Evolutionary conservation across 805 yeast genomes (phyloP), one percentile per base, ranked within the genome.

Genomic region (Candida wancherniae): DNA sequence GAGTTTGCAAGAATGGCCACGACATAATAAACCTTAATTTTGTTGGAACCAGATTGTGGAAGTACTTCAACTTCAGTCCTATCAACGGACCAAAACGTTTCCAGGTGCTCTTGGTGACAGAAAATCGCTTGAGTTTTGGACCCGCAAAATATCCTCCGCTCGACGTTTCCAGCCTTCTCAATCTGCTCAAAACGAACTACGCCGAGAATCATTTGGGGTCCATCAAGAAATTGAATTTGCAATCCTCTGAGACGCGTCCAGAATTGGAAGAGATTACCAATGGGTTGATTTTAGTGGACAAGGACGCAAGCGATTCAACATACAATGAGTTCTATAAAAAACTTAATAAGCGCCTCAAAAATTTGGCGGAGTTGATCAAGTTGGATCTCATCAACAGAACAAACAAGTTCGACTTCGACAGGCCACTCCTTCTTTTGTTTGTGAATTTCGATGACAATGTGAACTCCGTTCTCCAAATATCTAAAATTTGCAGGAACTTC

Each of bases 11-110:
- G 29, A 59, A 65, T 27, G 61, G 51, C 17, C 57, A 34, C 8
- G 38, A 64, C 35, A 69, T 62, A 19, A 61, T 71, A 24, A 75
- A 68, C 49, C 67, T 67, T 44, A 59, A 63, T 31, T 49, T 55
- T 6, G 59, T 67, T 19, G 75, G 73, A 28, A 52, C 70, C 11
- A 53, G 56, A 36, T 71, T 70, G 45, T 80, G 80, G 87, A 75
- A 63, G 44, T 57, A 67, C 25, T 48, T 83, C 44, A 71, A 74
- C 36, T 63, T 82, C 29, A 67, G 69, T 25, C 84, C 90, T 0
- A 44, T 70, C 6, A 50, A 53, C 15, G 69, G 67, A 1, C 53
- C 58, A 1, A 79, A 80, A 39, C 60, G 71, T 36, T 71, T 79
- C 36, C 72, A 71, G 33, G 53, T 76, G 6, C 39, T 81, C 6